Conservation (phyloP, 768 basidiomycete species). For the Suillus lakei region DNA sequence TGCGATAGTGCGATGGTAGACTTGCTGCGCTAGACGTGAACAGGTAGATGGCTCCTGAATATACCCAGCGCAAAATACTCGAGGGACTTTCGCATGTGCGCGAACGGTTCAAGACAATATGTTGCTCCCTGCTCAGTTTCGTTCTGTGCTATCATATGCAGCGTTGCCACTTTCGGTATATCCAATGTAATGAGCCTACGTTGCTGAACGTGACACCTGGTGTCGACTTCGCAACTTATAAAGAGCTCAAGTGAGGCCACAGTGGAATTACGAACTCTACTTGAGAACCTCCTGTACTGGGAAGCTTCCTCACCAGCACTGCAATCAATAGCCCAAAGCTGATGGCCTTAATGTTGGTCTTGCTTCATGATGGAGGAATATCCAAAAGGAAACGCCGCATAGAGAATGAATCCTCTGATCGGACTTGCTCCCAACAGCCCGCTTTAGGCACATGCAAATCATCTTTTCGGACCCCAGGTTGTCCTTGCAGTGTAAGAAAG, state of each 20-base stretch:
- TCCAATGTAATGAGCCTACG: not conserved
- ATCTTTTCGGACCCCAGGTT: too few species aligned
- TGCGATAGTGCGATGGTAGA: not conserved
- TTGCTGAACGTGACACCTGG: not conserved
- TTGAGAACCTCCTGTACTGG: not conserved
- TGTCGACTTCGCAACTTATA: not conserved
- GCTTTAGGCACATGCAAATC: too few species aligned
- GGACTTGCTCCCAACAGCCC: not conserved
- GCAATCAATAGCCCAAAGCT: not conserved
- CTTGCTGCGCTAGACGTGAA: not conserved
- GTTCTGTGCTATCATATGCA: not conserved
- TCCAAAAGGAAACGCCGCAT: not conserved
- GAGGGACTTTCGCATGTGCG: not conserved
- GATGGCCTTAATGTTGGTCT: not conserved
- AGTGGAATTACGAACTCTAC: not conserved
- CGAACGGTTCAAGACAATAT: too few species aligned
- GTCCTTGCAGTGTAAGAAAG: too few species aligned
- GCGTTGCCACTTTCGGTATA: not conserved
- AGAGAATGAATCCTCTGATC: not conserved
- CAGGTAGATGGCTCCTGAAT: not conserved
- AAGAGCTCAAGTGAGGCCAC: not conserved
- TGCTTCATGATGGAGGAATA: not conserved
- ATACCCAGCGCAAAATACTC: not conserved
- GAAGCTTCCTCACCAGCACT: not conserved
- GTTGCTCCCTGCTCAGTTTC: not conserved